Evolutionary conservation across 768 basidiomycete genomes (phyloP).

Genomic region (Xerocomus brunneocitrinus): DNA sequence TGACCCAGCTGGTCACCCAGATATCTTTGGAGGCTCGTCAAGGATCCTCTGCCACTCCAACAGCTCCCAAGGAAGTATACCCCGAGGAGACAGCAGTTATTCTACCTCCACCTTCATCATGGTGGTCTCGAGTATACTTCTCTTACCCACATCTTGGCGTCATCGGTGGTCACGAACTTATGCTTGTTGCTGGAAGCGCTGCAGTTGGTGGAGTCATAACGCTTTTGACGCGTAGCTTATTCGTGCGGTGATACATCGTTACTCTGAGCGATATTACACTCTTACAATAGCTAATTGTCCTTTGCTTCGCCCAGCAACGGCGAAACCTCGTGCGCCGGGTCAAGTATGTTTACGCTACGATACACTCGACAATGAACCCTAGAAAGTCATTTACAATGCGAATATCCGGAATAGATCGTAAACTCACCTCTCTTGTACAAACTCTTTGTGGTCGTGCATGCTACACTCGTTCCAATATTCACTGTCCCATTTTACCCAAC

Average conservation of each 20-base stretch:
- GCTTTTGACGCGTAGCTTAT: conserved; percentile 20
- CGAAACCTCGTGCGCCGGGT: neutral
- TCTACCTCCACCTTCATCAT: neutral
- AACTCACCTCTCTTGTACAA: conserved; percentile 45
- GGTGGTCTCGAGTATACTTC: conserved; percentile 10
- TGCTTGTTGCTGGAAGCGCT: conserved; percentile 29
- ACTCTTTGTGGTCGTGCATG: conserved; percentile 40
- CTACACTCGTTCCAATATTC: conserved; percentile 41
- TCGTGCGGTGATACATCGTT: conserved; percentile 12
- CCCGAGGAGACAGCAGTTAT: neutral
- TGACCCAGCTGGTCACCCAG: conserved; percentile 28
- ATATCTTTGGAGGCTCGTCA: conserved; percentile 14
- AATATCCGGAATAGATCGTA: neutral
- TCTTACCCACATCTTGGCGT: conserved; percentile 9
- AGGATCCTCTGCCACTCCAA: neutral
- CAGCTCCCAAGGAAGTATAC: conserved; percentile 1
- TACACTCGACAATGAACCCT: conserved; percentile 31
- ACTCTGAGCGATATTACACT: neutral
- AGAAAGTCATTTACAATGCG: neutral
- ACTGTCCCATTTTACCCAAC: conserved; percentile 59
- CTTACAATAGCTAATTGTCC: neutral
- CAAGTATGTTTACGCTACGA: conserved; percentile 18
- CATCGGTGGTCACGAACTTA: conserved; percentile 18
- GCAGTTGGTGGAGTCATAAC: conserved; percentile 24
- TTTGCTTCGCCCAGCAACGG: neutral